Conservation (phyloP, 257 asterid species). For the Solanum etuberosum region DNA sequence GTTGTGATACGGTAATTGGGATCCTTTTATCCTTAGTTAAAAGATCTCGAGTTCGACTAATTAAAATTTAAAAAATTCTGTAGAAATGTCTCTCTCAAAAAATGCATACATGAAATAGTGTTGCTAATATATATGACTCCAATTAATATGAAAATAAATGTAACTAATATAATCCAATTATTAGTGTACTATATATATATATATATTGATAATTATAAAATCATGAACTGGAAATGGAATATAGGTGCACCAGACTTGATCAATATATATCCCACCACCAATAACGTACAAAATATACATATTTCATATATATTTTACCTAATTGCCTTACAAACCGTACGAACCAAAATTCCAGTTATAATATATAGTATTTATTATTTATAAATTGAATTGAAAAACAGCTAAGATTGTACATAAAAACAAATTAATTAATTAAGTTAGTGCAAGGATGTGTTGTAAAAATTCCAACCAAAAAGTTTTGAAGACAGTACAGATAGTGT, state of each 20-base stretch:
- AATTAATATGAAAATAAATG: not conserved
- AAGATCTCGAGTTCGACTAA: no score
- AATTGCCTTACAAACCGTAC: not conserved
- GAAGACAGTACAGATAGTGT: slow-evolving; percentile 1
- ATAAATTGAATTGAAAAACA: not conserved
- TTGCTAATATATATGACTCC: not conserved
- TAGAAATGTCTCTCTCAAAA: not conserved
- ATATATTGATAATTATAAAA: not conserved
- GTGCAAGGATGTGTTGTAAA: not conserved
- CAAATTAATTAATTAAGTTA: not conserved
- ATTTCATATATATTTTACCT: not conserved
- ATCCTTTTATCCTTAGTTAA: not conserved
- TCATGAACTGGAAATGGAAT: not conserved
- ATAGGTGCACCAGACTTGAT: not conserved
- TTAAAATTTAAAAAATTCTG: no score
- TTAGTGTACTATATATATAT: not conserved
- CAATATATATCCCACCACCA: not conserved
- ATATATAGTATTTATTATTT: not conserved
- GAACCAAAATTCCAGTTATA: not conserved
- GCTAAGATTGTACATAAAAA: not conserved
- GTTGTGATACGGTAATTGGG: not conserved
- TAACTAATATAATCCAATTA: not conserved
- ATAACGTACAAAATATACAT: not conserved
- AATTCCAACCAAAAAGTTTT: not conserved
- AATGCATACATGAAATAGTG: not conserved